Evolutionary conservation across 371 early-diverging fungal species (phyloP).

Genomic region (Mortierella sp.): DNA sequence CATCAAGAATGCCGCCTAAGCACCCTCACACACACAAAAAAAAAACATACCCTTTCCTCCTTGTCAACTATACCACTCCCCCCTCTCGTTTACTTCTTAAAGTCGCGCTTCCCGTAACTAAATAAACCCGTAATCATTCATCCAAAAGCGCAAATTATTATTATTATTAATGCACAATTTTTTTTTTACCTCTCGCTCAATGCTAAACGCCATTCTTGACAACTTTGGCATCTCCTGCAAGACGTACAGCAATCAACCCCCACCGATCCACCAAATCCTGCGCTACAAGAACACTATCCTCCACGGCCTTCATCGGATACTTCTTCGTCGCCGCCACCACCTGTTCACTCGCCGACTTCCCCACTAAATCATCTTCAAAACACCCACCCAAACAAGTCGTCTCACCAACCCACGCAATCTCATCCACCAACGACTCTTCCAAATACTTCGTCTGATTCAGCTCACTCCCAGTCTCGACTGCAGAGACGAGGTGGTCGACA

Average conservation of each 20-base stretch:
- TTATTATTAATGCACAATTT: too few species aligned
- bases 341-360: too few species aligned
- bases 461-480: slow-evolving; percentile 2
- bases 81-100: not conserved
- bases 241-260: slow-evolving; percentile 19
- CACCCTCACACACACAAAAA: not conserved
- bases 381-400: slow-evolving; percentile 24
- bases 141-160: too few species aligned
- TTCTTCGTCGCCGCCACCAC: not conserved
- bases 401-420: slow-evolving; percentile 25
- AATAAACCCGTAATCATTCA: too few species aligned
- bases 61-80: too few species aligned
- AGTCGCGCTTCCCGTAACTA: too few species aligned
- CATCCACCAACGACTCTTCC: slow-evolving; percentile 19
- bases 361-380: not conserved
- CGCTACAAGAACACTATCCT: slow-evolving; percentile 27
- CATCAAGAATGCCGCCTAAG: slow-evolving; percentile 1
- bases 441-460: slow-evolving; percentile 29
- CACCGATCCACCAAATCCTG: slow-evolving; percentile 41
- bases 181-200: too few species aligned
- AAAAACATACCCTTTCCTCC: not conserved
- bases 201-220: not conserved
- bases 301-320: slow-evolving; percentile 28
- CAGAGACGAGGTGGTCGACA: slow-evolving; percentile 28
- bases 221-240: slow-evolving; percentile 15